Evolutionary conservation across 2,329 filamentous ascomycete genomes (phyloP).

Genomic region (Calonectria pteridis): DNA sequence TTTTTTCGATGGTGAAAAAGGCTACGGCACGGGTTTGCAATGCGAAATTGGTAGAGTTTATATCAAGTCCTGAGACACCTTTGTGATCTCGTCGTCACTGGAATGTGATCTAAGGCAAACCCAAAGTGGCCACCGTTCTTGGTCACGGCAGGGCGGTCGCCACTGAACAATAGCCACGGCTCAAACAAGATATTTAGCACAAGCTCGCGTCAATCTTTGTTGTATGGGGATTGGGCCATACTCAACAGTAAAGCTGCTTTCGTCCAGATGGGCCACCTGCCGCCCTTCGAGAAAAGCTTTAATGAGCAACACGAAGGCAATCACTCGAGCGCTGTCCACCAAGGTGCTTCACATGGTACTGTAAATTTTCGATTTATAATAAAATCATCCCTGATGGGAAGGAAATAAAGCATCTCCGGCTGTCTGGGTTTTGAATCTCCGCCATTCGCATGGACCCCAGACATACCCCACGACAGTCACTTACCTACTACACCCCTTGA

Average conservation of each 20-base stretch:
- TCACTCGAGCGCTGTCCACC: background rate
- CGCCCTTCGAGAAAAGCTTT: background rate
- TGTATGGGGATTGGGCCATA: background rate
- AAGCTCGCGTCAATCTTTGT: background rate
- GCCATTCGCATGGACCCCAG: background rate
- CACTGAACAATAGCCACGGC: background rate
- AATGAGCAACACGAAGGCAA: background rate
- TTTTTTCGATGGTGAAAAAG: background rate
- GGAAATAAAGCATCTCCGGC: background rate
- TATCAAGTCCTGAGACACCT: constrained; percentile 2
- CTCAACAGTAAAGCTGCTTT: constrained; percentile 1
- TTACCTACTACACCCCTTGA: background rate
- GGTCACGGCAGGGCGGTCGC: background rate
- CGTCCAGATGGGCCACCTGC: background rate
- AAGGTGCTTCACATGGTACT: background rate
- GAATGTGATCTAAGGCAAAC: background rate
- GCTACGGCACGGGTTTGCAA: background rate
- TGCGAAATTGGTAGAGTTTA: constrained; percentile 1
- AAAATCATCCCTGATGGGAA: background rate
- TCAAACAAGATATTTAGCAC: background rate
- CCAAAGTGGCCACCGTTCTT: background rate
- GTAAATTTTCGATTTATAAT: background rate
- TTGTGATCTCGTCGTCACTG: background rate
- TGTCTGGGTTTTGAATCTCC: background rate
- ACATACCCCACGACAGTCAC: background rate